Conservation (phyloP, 2,329 filamentous ascomycete species). For the Ophiostoma perfectum region DNA sequence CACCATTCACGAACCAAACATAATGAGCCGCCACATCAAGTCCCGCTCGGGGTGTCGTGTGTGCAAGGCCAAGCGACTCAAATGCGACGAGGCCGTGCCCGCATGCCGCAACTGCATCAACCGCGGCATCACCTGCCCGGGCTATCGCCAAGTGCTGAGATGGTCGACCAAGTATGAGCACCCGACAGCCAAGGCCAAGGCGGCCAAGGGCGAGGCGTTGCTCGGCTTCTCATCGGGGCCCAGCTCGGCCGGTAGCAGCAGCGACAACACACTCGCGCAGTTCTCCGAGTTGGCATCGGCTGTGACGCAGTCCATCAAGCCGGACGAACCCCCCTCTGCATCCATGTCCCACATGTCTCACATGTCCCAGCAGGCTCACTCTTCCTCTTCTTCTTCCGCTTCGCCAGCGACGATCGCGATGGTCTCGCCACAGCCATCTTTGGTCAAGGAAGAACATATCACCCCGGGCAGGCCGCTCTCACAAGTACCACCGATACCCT, state of each 20-base stretch:
- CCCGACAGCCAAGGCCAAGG: conserved; percentile 2
- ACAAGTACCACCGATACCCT: conserved; percentile 7
- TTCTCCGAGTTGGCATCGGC: conserved; percentile 22
- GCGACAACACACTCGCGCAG: conserved; percentile 10
- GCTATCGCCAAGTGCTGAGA: conserved; percentile 34
- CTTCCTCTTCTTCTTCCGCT: not conserved
- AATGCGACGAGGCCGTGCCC: conserved; percentile 34
- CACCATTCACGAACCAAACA: not conserved
- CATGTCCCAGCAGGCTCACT: no score
- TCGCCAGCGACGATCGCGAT: not conserved
- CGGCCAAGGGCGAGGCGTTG: conserved; percentile 2
- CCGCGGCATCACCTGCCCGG: conserved; percentile 31
- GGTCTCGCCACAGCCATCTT: not conserved
- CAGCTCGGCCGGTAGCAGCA: not conserved
- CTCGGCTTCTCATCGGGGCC: not conserved
- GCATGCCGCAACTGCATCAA: conserved; percentile 32
- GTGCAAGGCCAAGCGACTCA: conserved; percentile 29
- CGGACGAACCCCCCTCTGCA: not conserved
- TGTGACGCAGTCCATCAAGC: conserved; percentile 19
- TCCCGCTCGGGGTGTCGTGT: conserved; percentile 26
- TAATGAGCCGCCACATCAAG: conserved; percentile 26
- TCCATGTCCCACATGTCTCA: no score
- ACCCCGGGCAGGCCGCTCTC: not conserved
- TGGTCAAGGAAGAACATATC: conserved; percentile 12
- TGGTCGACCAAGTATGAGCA: conserved; percentile 41